These are phyloP conservation scores for Aspergillus leporis DNA, from an alignment of 495 filamentous ascomycete genomes.

Conservation along the genomic window DNA sequence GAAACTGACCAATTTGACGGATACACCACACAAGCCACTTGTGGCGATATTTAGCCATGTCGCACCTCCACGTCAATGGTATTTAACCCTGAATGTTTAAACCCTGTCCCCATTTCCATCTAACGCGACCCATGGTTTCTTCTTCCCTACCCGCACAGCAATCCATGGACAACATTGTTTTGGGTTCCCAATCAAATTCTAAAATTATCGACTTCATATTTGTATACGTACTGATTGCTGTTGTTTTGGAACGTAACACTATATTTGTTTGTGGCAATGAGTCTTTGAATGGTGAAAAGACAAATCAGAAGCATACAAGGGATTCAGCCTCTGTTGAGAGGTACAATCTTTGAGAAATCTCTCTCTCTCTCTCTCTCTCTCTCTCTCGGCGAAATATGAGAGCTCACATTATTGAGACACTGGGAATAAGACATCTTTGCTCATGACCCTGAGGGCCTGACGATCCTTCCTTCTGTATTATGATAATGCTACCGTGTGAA, in stretches of 20 bases:
- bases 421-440: not conserved
- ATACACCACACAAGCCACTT: no score
- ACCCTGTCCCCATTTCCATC: no score
- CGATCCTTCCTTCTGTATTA: not conserved
- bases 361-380: no score
- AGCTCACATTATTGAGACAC: not conserved
- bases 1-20: not conserved
- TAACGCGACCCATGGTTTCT: slow-evolving; percentile 22
- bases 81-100: no score
- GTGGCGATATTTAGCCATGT: not conserved
- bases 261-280: not conserved
- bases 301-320: no score
- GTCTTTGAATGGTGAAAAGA: no score
- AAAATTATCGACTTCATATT: not conserved
- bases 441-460: not conserved
- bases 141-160: slow-evolving; percentile 19
- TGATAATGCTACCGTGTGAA: not conserved
- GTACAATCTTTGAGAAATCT: no score
- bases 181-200: slow-evolving; percentile 8
- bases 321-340: no score
- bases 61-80: not conserved
- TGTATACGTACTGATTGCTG: not conserved
- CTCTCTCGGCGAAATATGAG: no score
- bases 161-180: slow-evolving; percentile 16
- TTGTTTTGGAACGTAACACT: not conserved